These are phyloP conservation scores for Irpex sp. DNA, from an alignment of 1,284 basidiomycete genomes.

Conservation along the genomic window DNA sequence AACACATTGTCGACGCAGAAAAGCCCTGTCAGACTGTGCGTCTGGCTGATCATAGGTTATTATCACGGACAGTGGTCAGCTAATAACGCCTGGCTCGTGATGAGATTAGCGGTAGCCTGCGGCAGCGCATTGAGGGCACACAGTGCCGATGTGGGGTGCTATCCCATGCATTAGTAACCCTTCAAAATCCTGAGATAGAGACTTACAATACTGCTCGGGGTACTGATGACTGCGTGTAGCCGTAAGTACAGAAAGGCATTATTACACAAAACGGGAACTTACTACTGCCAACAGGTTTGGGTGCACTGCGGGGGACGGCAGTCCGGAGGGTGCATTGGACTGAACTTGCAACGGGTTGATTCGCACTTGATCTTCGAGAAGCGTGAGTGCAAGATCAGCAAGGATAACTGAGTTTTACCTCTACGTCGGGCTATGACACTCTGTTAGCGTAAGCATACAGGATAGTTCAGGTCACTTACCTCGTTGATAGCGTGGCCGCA, in stretches of 20 bases:
- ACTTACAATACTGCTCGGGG: constrained; percentile 62
- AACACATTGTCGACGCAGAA: not conserved
- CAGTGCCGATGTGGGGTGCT: constrained; percentile 46
- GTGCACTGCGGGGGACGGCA: constrained; percentile 52
- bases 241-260: constrained; percentile 3
- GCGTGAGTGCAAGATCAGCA: not conserved
- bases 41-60: not conserved
- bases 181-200: not conserved
- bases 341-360: constrained; percentile 59
- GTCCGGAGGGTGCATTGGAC: constrained; percentile 48
- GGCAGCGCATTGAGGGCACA: constrained; percentile 34
- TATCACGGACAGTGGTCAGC: not conserved
- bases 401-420: constrained; percentile 35
- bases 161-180: constrained; percentile 12
- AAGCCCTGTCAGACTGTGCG: not conserved
- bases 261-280: constrained; percentile 25
- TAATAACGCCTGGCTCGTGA: not conserved
- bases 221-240: constrained; percentile 48
- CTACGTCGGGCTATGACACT: constrained; percentile 52
- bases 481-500: constrained; percentile 57
- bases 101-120: constrained; percentile 4
- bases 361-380: constrained; percentile 57
- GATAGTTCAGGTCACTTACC: constrained; percentile 33
- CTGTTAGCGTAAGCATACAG: constrained; percentile 6
- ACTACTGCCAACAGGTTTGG: constrained; percentile 71